These are phyloP conservation scores for Scorias spongiosa DNA, from an alignment of 2,329 filamentous ascomycete species.

Conservation along the genomic window DNA sequence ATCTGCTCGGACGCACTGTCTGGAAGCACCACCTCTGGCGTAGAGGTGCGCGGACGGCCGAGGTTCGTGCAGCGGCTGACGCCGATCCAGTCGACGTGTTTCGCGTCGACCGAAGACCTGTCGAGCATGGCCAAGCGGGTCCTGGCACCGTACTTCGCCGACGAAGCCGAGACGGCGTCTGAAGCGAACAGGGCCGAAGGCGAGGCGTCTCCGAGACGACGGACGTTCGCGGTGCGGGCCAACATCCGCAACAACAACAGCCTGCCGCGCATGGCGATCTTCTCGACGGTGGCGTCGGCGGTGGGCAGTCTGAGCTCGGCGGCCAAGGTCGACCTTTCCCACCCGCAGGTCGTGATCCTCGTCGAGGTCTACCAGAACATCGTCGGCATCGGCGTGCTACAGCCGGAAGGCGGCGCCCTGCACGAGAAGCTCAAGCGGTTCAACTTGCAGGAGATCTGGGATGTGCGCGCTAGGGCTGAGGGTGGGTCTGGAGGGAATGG, in stretches of 20 bases:
- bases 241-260: conserved; percentile 58
- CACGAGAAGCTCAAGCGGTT: conserved; percentile 63
- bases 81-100: conserved; percentile 44
- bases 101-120: conserved; percentile 54
- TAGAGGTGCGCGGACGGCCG: conserved; percentile 30
- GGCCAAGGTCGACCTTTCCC: conserved; percentile 63
- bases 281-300: conserved; percentile 52
- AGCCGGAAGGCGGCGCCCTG: conserved; percentile 32
- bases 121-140: conserved; percentile 49
- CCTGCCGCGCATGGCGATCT: conserved; percentile 53
- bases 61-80: conserved; percentile 46
- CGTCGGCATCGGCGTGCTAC: conserved; percentile 66
- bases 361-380: conserved; percentile 70
- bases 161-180: conserved; percentile 29
- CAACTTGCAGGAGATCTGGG: conserved; percentile 58
- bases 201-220: not conserved
- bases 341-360: conserved; percentile 64
- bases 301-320: conserved; percentile 36
- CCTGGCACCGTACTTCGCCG: conserved; percentile 48
- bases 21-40: conserved; percentile 7
- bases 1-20: conserved; percentile 43
- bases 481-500: not conserved
- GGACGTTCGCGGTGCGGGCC: conserved; percentile 70
- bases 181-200: conserved; percentile 30
- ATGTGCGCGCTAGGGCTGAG: not conserved